phyloP scores from a whole-genome alignment of 192 early-diverging fungal genomes.

The Linnemannia hyalina region DNA sequence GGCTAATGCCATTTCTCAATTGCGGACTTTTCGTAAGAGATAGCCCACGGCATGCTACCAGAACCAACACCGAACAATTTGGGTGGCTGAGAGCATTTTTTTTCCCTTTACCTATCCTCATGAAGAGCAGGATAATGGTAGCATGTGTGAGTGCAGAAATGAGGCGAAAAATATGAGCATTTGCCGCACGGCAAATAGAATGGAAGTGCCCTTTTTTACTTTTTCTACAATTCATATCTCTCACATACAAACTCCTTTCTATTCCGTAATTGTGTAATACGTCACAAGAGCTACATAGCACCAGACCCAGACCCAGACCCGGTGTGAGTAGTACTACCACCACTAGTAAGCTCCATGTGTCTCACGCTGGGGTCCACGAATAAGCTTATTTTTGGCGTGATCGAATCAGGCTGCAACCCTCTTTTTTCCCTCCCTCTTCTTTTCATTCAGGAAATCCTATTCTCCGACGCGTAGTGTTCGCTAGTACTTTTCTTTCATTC shows the following conservation, averaged over 20 bases:
- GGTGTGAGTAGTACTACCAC: no score
- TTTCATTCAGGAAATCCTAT: no score
- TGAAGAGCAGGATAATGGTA: neutral
- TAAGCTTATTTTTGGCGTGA: neutral
- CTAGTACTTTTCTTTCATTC: neutral
- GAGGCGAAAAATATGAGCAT: no score
- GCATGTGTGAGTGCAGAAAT: neutral
- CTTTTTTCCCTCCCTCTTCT: neutral
- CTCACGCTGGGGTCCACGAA: neutral
- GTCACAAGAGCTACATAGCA: no score
- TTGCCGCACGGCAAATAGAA: no score
- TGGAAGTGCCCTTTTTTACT: no score
- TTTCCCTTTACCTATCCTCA: neutral
- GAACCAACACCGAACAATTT: constrained; percentile 4
- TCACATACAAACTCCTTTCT: no score
- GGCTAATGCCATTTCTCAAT: no score
- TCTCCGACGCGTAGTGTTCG: neutral
- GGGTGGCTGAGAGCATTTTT: neutral
- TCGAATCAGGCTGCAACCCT: neutral
- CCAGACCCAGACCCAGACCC: no score
- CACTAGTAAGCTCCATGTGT: neutral
- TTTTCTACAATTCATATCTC: no score
- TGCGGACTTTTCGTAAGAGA: no score
- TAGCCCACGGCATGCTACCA: neutral
- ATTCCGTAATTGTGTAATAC: no score